phyloP scores from a whole-genome alignment of 2,329 filamentous ascomycete species.

The Ascosphaera aggregata region DNA sequence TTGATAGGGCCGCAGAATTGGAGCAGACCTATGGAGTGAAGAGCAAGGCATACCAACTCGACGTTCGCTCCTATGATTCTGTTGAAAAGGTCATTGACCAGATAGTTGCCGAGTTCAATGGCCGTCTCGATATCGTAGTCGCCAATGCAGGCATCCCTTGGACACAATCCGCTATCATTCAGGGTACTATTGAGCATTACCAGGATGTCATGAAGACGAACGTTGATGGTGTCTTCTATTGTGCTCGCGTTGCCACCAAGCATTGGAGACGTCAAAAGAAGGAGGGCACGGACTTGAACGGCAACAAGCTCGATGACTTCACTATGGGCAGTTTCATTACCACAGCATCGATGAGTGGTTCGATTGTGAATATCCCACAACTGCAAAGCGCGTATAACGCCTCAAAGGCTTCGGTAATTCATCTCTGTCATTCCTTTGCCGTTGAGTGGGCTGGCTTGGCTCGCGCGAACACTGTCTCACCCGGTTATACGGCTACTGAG shows the following conservation, averaged over 20 bases:
- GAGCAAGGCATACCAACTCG: slow-evolving; percentile 26
- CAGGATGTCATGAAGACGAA: slow-evolving; percentile 46
- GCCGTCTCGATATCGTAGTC: slow-evolving; percentile 53
- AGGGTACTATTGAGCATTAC: slow-evolving; percentile 40
- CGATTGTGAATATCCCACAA: slow-evolving; percentile 57
- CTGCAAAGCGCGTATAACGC: slow-evolving; percentile 51
- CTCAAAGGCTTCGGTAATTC: slow-evolving; percentile 38
- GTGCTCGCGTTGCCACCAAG: slow-evolving; percentile 42
- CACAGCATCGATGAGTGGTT: slow-evolving; percentile 56
- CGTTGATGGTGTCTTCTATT: slow-evolving; percentile 57
- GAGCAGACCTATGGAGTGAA: slow-evolving; percentile 43
- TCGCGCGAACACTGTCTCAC: slow-evolving; percentile 46
- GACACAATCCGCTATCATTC: slow-evolving; percentile 43
- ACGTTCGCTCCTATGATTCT: slow-evolving; percentile 20
- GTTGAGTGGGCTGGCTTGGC: slow-evolving; percentile 60
- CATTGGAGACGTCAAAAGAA: slow-evolving; percentile 49
- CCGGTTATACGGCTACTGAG: slow-evolving; percentile 54
- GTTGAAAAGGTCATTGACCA: slow-evolving; percentile 20
- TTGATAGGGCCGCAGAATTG: slow-evolving; percentile 37
- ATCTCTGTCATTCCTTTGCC: slow-evolving; percentile 38
- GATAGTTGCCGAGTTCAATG: slow-evolving; percentile 40
- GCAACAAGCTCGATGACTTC: slow-evolving; percentile 36
- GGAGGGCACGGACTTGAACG: slow-evolving; percentile 39
- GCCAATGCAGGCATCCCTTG: slow-evolving; percentile 59
- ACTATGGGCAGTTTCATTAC: slow-evolving; percentile 48